Evolutionary conservation across 345 rosid genomes (phyloP).

Genomic region (Cardamine occulta): DNA sequence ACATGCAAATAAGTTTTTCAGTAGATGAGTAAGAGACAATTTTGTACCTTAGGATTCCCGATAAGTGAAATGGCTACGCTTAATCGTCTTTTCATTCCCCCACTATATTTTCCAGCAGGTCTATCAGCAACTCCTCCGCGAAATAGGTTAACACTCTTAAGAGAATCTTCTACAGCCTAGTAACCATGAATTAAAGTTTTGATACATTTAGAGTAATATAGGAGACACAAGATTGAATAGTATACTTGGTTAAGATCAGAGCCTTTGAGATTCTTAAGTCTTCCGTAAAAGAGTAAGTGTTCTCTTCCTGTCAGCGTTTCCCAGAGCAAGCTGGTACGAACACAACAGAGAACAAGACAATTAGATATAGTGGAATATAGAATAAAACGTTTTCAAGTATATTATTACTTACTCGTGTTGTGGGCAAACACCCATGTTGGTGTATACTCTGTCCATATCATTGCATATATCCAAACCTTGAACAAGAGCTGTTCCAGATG

Average conservation of each 20-base stretch:
- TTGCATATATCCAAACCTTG: slow-evolving; percentile 67
- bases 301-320: slow-evolving; percentile 85
- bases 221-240: not conserved
- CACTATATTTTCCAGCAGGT: slow-evolving; percentile 86
- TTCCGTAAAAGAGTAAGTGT: slow-evolving; percentile 89
- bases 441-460: slow-evolving; percentile 74
- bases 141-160: slow-evolving; percentile 66
- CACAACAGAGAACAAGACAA: slow-evolving; percentile 14
- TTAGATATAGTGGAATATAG: not conserved
- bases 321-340: slow-evolving; percentile 75
- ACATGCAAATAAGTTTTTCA: not conserved
- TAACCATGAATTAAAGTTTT: slow-evolving; percentile 4
- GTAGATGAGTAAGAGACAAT: not conserved
- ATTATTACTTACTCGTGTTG: slow-evolving; percentile 84
- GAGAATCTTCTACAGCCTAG: slow-evolving; percentile 95
- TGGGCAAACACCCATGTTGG: slow-evolving; percentile 95
- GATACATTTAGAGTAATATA: not conserved
- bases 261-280: slow-evolving; percentile 91
- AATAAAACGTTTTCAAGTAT: not conserved
- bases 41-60: slow-evolving; percentile 78
- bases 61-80: slow-evolving; percentile 95
- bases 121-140: slow-evolving; percentile 84
- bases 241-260: slow-evolving; percentile 61
- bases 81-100: slow-evolving; percentile 97
- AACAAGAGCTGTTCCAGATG: slow-evolving; percentile 71